Evolutionary conservation across 2,329 filamentous ascomycete genomes (phyloP).

Genomic region (Davidsoniella virescens): DNA sequence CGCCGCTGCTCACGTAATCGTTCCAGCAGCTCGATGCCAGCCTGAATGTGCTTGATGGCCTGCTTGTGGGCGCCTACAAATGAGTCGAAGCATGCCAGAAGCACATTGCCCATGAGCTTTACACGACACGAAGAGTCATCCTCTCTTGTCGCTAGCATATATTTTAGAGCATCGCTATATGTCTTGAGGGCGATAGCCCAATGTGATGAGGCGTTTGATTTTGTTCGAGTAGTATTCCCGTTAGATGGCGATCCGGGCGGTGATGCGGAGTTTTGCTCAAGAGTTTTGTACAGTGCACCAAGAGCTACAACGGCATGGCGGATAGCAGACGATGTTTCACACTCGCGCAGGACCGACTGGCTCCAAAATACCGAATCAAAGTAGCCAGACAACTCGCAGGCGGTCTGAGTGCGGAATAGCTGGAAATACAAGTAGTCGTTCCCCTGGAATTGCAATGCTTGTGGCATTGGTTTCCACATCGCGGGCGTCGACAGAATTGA

Average conservation of each 20-base stretch:
- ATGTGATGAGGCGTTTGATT: conserved; percentile 27
- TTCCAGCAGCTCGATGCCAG: conserved; percentile 37
- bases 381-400: conserved; percentile 47
- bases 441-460: conserved; percentile 3
- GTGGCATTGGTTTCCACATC: conserved; percentile 2
- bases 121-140: conserved; percentile 21
- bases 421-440: conserved; percentile 44
- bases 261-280: conserved; percentile 40
- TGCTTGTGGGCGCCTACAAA: conserved; percentile 48
- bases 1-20: conserved; percentile 31
- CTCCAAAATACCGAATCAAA: conserved; percentile 53
- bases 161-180: conserved; percentile 40
- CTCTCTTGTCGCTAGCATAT: conserved; percentile 15
- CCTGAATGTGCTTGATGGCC: conserved; percentile 45
- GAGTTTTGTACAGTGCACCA: conserved; percentile 49
- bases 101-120: conserved; percentile 46
- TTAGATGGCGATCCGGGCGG: conserved; percentile 29
- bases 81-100: conserved; percentile 53
- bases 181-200: conserved; percentile 44
- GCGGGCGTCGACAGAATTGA: conserved; percentile 7
- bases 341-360: conserved; percentile 44
- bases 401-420: conserved; percentile 44
- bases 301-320: conserved; percentile 50
- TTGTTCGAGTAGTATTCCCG: conserved; percentile 17
- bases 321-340: conserved; percentile 43